These are phyloP conservation scores for Gamarada debralockiae DNA, from an alignment of 495 filamentous ascomycete genomes.

Conservation along the genomic window DNA sequence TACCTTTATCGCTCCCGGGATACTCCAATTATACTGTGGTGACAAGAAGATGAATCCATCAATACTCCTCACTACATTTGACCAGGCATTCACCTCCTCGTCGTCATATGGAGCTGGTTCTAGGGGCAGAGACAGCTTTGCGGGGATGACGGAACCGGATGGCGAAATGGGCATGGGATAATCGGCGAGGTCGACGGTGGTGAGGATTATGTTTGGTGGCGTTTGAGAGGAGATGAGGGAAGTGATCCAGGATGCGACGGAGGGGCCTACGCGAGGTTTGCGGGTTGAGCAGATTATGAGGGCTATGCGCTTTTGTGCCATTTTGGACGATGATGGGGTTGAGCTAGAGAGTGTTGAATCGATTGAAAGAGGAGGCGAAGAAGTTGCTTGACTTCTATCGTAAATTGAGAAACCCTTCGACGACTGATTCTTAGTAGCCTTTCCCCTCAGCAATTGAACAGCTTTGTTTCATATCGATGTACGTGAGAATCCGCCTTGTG, in stretches of 20 bases:
- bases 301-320: neutral
- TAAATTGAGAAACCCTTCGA: too few relatives aligned
- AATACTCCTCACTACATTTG: neutral
- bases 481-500: too few relatives aligned
- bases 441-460: too few relatives aligned
- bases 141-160: neutral
- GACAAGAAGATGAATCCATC: constrained; percentile 51
- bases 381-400: too few relatives aligned
- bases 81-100: neutral
- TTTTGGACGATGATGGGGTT: too few relatives aligned
- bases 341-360: too few relatives aligned
- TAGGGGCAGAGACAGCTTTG: neutral
- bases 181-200: neutral
- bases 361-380: too few relatives aligned
- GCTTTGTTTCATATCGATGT: too few relatives aligned
- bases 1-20: constrained; percentile 55
- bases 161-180: neutral
- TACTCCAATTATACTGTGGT: constrained; percentile 51
- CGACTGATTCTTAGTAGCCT: too few relatives aligned
- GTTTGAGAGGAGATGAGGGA: neutral
- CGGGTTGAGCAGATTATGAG: neutral
- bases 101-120: neutral
- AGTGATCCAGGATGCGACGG: neutral
- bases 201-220: neutral
- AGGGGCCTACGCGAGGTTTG: neutral